A percentile compares a stretch with the other conserved stretches of the same genome.
Evolutionary conservation across 2,329 filamentous ascomycete genomes (phyloP).

Genomic region (Xylariaceae sp.): DNA sequence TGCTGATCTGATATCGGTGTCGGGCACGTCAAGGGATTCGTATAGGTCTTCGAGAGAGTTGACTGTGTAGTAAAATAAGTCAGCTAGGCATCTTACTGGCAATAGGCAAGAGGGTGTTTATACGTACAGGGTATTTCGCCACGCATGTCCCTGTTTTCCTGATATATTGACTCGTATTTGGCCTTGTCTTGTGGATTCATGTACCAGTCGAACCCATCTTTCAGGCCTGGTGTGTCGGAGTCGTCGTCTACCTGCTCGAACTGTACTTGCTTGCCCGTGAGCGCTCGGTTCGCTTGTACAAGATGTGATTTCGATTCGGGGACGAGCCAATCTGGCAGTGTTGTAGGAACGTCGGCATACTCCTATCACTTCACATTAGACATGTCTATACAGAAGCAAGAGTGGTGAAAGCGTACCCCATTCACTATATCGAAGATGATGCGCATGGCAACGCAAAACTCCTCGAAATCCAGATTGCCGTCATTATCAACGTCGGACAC

Average conservation of each 20-base stretch:
- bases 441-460: constrained; percentile 99
- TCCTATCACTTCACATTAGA: constrained; percentile 61
- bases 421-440: constrained; percentile 98
- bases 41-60: constrained; percentile 83
- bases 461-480: constrained; percentile 97
- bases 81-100: background rate
- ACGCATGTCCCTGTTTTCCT: constrained; percentile 84
- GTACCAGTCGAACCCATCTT: constrained; percentile 99
- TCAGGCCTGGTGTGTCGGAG: constrained; percentile 80
- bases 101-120: background rate
- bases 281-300: constrained; percentile 80
- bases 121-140: constrained; percentile 79
- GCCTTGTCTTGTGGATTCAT: constrained; percentile 90
- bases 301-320: constrained; percentile 94
- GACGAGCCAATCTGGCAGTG: constrained; percentile 93
- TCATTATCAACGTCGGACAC: constrained; percentile 96
- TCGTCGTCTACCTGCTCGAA: constrained; percentile 89
- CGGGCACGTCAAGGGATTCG: constrained; percentile 75
- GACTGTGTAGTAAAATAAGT: constrained; percentile 57
- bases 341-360: constrained; percentile 84
- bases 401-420: constrained; percentile 61
- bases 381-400: background rate
- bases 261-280: constrained; percentile 78
- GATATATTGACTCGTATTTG: constrained; percentile 98
- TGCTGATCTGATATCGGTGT: constrained; percentile 84